Conservation (phyloP, 495 filamentous ascomycete species). For the Neurospora terricola region DNA sequence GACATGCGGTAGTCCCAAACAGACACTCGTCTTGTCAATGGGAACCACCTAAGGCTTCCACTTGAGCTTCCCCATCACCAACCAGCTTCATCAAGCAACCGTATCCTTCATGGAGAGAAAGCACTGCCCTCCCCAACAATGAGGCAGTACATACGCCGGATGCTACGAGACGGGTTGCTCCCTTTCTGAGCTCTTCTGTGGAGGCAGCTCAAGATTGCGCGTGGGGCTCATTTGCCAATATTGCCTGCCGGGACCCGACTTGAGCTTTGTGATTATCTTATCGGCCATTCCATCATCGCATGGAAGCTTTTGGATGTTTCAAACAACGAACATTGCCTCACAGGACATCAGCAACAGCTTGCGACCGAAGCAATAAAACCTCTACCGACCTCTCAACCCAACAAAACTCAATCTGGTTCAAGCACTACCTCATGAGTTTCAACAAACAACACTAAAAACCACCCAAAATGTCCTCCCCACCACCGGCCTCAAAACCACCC, state of each 20-base stretch:
- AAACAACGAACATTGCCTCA: neutral
- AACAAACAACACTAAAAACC: neutral
- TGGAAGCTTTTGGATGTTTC: neutral
- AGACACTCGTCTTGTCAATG: neutral
- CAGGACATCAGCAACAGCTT: neutral
- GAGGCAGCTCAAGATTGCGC: neutral
- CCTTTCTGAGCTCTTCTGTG: neutral
- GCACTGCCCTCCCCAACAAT: neutral
- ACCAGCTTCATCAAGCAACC: neutral
- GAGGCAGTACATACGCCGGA: neutral
- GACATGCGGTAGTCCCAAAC: neutral
- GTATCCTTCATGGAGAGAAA: neutral
- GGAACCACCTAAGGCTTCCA: neutral
- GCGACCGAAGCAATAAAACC: neutral
- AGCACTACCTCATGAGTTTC: too few relatives aligned
- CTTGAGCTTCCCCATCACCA: too few relatives aligned
- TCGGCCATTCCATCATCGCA: neutral
- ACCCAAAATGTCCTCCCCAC: neutral
- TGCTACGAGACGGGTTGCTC: neutral
- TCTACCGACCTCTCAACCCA: neutral
- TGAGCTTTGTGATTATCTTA: neutral
- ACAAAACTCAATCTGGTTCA: neutral
- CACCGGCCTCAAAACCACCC: conserved; percentile 8
- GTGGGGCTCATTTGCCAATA: neutral
- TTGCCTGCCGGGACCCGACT: neutral